Evolutionary conservation across 1,284 basidiomycete genomes (phyloP), one percentile per base, ranked within the genome.

Genomic region (Neonothopanus nambi): DNA sequence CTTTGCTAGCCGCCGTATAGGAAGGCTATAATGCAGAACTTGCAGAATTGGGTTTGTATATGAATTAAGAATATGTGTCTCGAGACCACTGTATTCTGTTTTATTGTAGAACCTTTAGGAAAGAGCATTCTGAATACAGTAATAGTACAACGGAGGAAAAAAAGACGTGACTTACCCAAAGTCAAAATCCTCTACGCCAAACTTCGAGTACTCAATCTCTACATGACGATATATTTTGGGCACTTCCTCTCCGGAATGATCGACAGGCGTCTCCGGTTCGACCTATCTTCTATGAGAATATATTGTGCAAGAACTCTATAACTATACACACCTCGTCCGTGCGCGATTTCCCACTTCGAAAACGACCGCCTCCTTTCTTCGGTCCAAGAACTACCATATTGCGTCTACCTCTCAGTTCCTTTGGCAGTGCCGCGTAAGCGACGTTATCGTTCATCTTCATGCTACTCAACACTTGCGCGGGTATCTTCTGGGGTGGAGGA

Each of bases 151-250:
- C 13, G 18, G 30, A 48, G n/a, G 15, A 44, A 36, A 35, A 48
- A 13, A 15, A 30, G 23, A 45, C 30, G 28, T 46, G 36, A 65
- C 76, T 55, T 64, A 93, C 91, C 82, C 95, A 66, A 99, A 99
- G 69, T 99, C 97, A 65, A 99, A 99, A 70, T 99, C 96, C 67
- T 96, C 96, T 23, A 98, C 92, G n/a, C 96, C 96, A 62, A 99
- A 99, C 63, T 94, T 94, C 44, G 93, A 96, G 69, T 99, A 99
- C 70, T 97, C 94, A 65, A 99, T 99, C 70, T 97, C 94, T 38
- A 98, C 94, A 64, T 89, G 88, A 41, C 91, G 84, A 68, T 97
- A 99, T 59, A 88, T 83, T 55, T 82, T 85, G 0, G 95, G 94
- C 55, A 96, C 84, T 30, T 84, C 82, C 44, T 80, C 81, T 20